A percentile compares a stretch with the other conserved stretches of the same genome.
phyloP scores from a whole-genome alignment of 345 rosid genomes.

The Mallotus nudiflorus region DNA sequence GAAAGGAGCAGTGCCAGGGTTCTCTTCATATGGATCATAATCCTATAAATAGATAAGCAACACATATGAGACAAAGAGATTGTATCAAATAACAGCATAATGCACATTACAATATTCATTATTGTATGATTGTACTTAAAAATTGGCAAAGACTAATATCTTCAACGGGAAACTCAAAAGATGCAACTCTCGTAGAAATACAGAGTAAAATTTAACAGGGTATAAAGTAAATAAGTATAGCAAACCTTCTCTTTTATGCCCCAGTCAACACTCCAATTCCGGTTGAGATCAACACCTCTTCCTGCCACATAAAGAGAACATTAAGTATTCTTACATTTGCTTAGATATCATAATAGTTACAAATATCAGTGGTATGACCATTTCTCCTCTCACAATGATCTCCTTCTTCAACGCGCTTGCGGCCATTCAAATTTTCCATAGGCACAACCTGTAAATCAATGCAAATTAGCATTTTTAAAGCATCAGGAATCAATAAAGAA shows the following conservation, averaged over 20 bases:
- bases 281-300: slow-evolving; percentile 96
- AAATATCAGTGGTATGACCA: slow-evolving; percentile 42
- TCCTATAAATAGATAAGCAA: slow-evolving; percentile 50
- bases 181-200: background rate
- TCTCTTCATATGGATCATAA: slow-evolving; percentile 95
- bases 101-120: background rate
- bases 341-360: slow-evolving; percentile 15
- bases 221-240: slow-evolving; percentile 2
- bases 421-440: slow-evolving; percentile 91
- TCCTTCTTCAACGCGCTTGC: slow-evolving; percentile 88
- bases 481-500: background rate
- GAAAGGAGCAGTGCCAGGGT: slow-evolving; percentile 90
- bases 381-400: slow-evolving; percentile 96
- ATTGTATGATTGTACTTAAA: background rate
- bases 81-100: background rate
- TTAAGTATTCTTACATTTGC: slow-evolving; percentile 14
- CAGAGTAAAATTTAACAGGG: background rate
- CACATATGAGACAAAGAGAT: slow-evolving; percentile 13
- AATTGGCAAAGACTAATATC: background rate
- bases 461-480: slow-evolving; percentile 12
- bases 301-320: slow-evolving; percentile 43
- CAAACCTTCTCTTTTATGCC: slow-evolving; percentile 95
- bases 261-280: slow-evolving; percentile 99
- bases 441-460: slow-evolving; percentile 68
- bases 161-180: background rate